Evolutionary conservation across 1,139 yeast genomes (phyloP).

Genomic region (Yamadazyma taylorii): DNA sequence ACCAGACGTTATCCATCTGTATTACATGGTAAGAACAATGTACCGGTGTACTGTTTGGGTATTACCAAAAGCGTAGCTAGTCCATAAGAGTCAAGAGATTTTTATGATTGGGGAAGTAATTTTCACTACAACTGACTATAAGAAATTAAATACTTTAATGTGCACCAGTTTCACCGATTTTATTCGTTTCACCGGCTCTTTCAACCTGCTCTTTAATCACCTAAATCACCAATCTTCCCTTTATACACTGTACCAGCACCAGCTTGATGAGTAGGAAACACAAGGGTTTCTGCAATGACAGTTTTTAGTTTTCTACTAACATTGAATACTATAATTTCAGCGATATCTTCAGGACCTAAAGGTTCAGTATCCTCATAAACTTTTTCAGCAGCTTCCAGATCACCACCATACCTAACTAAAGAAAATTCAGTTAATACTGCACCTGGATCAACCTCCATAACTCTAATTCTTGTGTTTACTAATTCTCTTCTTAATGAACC

Average conservation of each 20-base stretch:
- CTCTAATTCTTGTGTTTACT: constrained; percentile 46
- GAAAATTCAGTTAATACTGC: constrained; percentile 54
- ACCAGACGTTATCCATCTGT: too few relatives aligned
- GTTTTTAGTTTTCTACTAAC: constrained; percentile 49
- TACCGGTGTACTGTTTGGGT: too few relatives aligned
- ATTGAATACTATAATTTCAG: constrained; percentile 51
- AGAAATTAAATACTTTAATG: too few relatives aligned
- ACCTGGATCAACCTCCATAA: constrained; percentile 53
- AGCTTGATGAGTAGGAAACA: constrained; percentile 53
- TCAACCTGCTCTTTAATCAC: neutral
- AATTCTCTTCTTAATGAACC: constrained; percentile 48
- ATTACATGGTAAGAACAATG: too few relatives aligned
- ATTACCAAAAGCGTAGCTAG: too few relatives aligned
- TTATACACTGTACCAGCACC: constrained; percentile 56
- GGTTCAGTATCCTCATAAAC: constrained; percentile 50
- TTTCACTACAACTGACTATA: too few relatives aligned
- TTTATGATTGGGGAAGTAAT: too few relatives aligned
- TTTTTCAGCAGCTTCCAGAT: constrained; percentile 38
- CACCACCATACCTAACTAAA: constrained; percentile 47
- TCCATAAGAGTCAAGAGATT: too few relatives aligned
- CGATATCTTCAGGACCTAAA: constrained; percentile 48
- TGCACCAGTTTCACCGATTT: too few relatives aligned
- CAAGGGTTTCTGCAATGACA: constrained; percentile 51
- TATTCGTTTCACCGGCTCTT: too few relatives aligned
- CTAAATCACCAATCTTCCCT: constrained; percentile 15